Conservation (phyloP, 2,329 filamentous ascomycete genomes). For the Colletotrichum sp. region DNA sequence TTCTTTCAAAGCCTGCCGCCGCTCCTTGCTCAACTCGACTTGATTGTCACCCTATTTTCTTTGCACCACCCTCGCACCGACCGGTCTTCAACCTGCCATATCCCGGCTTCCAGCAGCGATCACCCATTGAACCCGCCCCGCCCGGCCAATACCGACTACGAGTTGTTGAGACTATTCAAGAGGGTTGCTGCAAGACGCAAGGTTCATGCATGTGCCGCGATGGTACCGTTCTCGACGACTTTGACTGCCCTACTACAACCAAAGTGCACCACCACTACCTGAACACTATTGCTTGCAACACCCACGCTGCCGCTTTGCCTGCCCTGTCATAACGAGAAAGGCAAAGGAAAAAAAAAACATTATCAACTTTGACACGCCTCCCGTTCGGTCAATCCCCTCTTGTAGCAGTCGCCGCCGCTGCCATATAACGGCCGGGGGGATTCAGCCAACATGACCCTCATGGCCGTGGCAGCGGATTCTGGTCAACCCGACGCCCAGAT, state of each 20-base stretch:
- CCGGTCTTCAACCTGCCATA: constrained; percentile 13
- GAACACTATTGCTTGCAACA: constrained; percentile 23
- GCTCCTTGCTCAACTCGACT: constrained; percentile 1
- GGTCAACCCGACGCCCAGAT: constrained; percentile 7
- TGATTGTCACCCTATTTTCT: constrained; percentile 1
- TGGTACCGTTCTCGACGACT: constrained; percentile 19
- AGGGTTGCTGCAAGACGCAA: constrained; percentile 18
- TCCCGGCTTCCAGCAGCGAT: constrained; percentile 5
- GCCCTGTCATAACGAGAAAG: neutral
- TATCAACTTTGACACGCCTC: neutral
- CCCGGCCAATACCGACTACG: neutral
- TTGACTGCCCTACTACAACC: constrained; percentile 7
- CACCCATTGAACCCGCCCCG: constrained; percentile 9
- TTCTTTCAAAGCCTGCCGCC: constrained; percentile 1
- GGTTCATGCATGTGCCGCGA: constrained; percentile 23
- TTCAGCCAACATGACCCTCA: constrained; percentile 19
- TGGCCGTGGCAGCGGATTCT: constrained; percentile 24
- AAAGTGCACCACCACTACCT: constrained; percentile 10
- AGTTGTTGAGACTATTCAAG: constrained; percentile 4
- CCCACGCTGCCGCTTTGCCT: constrained; percentile 15
- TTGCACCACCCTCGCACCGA: constrained; percentile 13
- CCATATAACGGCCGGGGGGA: constrained; percentile 19
- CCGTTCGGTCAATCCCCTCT: neutral
- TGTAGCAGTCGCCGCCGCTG: constrained; percentile 9
- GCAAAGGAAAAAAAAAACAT: neutral